Percentiles rank a stretch among this genome's conserved stretches.
phyloP scores from a whole-genome alignment of 495 filamentous ascomycete genomes.

The Penicillium lagena region DNA sequence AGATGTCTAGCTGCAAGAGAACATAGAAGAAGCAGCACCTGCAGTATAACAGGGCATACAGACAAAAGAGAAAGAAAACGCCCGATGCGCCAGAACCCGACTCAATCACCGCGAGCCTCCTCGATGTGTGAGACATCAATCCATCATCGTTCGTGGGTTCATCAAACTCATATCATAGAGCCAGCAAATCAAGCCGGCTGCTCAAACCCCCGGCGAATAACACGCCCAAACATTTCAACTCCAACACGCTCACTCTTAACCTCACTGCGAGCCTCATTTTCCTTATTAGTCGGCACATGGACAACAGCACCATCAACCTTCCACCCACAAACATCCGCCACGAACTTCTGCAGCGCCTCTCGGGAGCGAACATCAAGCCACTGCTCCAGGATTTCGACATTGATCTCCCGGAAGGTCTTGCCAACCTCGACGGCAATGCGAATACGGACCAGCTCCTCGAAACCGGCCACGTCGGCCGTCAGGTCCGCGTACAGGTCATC shows the following conservation, averaged over 20 bases:
- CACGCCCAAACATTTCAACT: conserved; percentile 72
- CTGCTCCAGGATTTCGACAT: conserved; percentile 66
- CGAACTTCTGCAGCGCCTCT: conserved; percentile 70
- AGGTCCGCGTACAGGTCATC: conserved; percentile 97
- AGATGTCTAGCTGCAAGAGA: too few species aligned
- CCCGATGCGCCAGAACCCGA: conserved; percentile 28
- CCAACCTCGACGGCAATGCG: conserved; percentile 85
- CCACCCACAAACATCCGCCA: conserved; percentile 83
- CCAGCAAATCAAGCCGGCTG: conserved; percentile 58
- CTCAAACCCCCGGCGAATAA: conserved; percentile 85
- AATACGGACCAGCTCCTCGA: conserved; percentile 92
- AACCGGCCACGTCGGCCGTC: conserved; percentile 86
- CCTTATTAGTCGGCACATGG: conserved; percentile 82
- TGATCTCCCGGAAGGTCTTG: conserved; percentile 81
- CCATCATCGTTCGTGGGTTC: conserved; percentile 25
- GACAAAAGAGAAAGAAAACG: conserved; percentile 14
- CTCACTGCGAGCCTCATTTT: conserved; percentile 97
- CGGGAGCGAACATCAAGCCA: conserved; percentile 77
- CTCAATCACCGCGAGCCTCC: conserved; percentile 21
- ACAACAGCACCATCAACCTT: conserved; percentile 61
- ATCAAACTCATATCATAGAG: conserved; percentile 24
- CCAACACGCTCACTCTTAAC: conserved; percentile 90
- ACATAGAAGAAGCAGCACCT: too few species aligned
- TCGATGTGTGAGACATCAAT: conserved; percentile 18
- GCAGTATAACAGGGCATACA: not conserved